phyloP scores from a whole-genome alignment of 2,329 filamentous ascomycete genomes.

The Trichoderma sp. region DNA sequence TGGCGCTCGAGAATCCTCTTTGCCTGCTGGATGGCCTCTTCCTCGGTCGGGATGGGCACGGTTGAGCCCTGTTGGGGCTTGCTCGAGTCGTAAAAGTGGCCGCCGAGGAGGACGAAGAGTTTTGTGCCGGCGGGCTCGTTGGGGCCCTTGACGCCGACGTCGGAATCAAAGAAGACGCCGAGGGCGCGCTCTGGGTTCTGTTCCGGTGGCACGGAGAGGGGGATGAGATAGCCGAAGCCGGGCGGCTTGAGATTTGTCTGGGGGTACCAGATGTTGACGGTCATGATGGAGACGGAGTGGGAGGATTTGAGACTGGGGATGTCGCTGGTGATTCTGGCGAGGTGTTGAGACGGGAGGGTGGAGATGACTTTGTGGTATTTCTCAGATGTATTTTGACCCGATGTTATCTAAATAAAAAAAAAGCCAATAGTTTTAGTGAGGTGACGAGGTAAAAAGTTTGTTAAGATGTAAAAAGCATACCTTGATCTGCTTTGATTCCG shows the following conservation, averaged over 20 bases:
- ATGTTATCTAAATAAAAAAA: conserved; percentile 31
- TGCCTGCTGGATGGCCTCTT: conserved; percentile 70
- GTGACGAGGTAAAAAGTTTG: not conserved
- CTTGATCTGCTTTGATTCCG: conserved; percentile 42
- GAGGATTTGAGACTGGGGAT: conserved; percentile 56
- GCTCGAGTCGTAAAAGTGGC: conserved; percentile 76
- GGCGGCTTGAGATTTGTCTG: conserved; percentile 62
- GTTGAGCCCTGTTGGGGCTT: conserved; percentile 26
- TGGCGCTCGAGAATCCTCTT: conserved; percentile 70
- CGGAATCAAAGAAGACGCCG: conserved; percentile 89
- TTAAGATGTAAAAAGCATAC: conserved; percentile 37
- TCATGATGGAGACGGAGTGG: conserved; percentile 79
- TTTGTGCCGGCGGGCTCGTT: conserved; percentile 71
- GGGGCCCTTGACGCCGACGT: conserved; percentile 52
- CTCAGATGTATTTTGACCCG: conserved; percentile 25
- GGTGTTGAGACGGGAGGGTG: conserved; percentile 56
- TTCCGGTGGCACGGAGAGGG: conserved; percentile 66
- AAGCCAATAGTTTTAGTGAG: not conserved
- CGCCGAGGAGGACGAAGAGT: conserved; percentile 91
- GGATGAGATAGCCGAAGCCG: conserved; percentile 92
- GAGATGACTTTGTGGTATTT: conserved; percentile 63
- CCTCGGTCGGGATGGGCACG: conserved; percentile 54
- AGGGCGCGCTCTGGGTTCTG: conserved; percentile 82
- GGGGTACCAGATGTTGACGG: conserved; percentile 85
- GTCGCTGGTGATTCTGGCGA: conserved; percentile 42